Percentiles rank a stretch among this genome's conserved stretches.
These are phyloP conservation scores for Lecanicillium sp. DNA, from an alignment of 2,329 filamentous ascomycete genomes.

Conservation along the genomic window DNA sequence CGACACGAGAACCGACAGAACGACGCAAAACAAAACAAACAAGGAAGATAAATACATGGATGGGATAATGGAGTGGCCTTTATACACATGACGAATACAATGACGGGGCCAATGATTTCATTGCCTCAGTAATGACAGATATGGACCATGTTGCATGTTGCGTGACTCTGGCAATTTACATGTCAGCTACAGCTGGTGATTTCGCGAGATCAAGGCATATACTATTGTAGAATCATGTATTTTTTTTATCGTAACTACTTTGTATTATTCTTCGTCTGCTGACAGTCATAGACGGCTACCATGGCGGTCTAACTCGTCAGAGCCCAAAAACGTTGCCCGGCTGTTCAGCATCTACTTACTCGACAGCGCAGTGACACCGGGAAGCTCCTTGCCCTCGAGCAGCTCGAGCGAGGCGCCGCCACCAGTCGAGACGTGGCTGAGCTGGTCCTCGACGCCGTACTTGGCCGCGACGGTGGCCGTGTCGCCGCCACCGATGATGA, in stretches of 20 bases:
- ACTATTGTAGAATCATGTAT: too few relatives aligned
- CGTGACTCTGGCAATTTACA: too few relatives aligned
- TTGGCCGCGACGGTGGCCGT: constrained; percentile 97
- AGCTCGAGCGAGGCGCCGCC: constrained; percentile 94
- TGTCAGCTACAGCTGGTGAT: too few relatives aligned
- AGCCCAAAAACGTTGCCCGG: constrained; percentile 6
- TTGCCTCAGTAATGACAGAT: neutral
- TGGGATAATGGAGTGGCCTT: neutral
- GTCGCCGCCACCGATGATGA: constrained; percentile 97
- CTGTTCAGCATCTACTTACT: constrained; percentile 49
- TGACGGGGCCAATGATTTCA: neutral
- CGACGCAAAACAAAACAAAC: neutral
- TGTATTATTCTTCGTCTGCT: too few relatives aligned
- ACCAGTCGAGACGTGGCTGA: constrained; percentile 96
- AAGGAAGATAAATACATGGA: neutral
- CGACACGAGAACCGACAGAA: too few relatives aligned
- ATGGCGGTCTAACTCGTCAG: too few relatives aligned
- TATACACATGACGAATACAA: constrained; percentile 4
- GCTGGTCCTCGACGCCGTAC: constrained; percentile 91
- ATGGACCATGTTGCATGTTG: too few relatives aligned
- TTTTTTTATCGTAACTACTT: too few relatives aligned
- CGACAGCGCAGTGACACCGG: constrained; percentile 88
- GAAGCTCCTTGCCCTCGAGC: constrained; percentile 95
- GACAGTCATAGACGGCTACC: too few relatives aligned
- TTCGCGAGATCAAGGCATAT: too few relatives aligned